Evolutionary conservation across 345 rosid species (phyloP).

Genomic region (Hypericum androsaemum): DNA sequence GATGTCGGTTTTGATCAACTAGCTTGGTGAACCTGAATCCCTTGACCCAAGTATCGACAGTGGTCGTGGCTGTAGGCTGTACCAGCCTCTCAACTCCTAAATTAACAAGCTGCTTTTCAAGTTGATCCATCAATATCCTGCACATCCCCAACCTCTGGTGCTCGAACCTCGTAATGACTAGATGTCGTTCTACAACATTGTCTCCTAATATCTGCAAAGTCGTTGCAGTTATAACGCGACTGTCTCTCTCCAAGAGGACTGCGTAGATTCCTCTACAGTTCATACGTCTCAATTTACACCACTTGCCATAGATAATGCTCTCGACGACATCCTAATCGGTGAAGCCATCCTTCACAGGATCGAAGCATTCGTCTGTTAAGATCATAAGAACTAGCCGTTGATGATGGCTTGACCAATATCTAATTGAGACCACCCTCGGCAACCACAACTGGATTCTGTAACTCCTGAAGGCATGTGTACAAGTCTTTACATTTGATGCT

Average conservation of each 20-base stretch:
- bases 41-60: constrained; percentile 29
- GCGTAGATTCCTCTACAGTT: constrained; percentile 20
- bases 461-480: background rate
- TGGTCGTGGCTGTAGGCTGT: constrained; percentile 28
- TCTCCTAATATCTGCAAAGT: constrained; percentile 18
- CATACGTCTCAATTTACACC: constrained; percentile 1
- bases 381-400: background rate
- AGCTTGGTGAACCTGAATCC: constrained; percentile 33
- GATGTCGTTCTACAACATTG: constrained; percentile 19
- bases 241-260: constrained; percentile 9
- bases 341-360: constrained; percentile 10
- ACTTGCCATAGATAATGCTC: constrained; percentile 10
- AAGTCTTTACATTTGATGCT: background rate
- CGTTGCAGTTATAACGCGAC: constrained; percentile 6
- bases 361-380: constrained; percentile 17
- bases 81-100: constrained; percentile 36
- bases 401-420: background rate
- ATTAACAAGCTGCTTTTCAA: constrained; percentile 17
- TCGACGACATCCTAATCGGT: constrained; percentile 14
- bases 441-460: background rate
- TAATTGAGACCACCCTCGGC: background rate
- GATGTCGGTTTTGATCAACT: constrained; percentile 17
- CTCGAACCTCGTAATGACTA: constrained; percentile 15
- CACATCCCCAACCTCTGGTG: constrained; percentile 23
- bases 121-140: constrained; percentile 13